Base-by-base conservation (phyloP, 768 basidiomycete species). In the Suillus cothurnatus region DNA sequence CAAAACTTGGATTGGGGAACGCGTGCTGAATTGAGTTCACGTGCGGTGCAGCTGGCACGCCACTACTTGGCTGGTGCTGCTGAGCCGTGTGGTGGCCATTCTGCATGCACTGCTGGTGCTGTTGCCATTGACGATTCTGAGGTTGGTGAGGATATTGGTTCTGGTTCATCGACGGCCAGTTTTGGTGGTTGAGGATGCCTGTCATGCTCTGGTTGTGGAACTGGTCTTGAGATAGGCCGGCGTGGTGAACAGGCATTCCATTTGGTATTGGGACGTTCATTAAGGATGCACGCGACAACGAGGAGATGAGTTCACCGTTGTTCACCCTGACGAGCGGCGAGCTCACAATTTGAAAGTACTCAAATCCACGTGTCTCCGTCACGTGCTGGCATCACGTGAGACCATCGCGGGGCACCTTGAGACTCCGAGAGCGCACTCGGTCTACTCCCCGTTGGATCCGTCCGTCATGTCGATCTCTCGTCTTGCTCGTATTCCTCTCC, bases 61-160 rank as follows among this genome's bases (percentile, higher is more conserved):
- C 32, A 21, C 21, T 12, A 55, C 14, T 55, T 57, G 72, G 76
- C 21, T 59, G 23, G 17, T 67, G 67, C 26, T 69, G 61, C 61
- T 72, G 72, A 70, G 61, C 65, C 72, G 28, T 9, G 70, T 72
- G 71, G n/a, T 72, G 73, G 45, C 76, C 78, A 66, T 80, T 67
- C 62, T 79, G 79, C 66, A 79, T 78, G 36, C 71, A 70, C 52
- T 75, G 76, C 60, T 76, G 76, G 67, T 75, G 77, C 36, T 74
- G 72, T 50, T 79, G 79, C 56, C 76, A 71, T 15, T 59, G 58
- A 59, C 41, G 58, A 12, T 31, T 59, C 19, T 28, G 58, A 6
- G 39, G 11, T 45, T 69, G 68, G 34, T 70, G 62, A 41, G 68
- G 66, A 47, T 74, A 75, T 72, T 80, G 81, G 38, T 77, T 73